phyloP scores from a whole-genome alignment of 306 rosid species.

The Cicer judaicum region DNA sequence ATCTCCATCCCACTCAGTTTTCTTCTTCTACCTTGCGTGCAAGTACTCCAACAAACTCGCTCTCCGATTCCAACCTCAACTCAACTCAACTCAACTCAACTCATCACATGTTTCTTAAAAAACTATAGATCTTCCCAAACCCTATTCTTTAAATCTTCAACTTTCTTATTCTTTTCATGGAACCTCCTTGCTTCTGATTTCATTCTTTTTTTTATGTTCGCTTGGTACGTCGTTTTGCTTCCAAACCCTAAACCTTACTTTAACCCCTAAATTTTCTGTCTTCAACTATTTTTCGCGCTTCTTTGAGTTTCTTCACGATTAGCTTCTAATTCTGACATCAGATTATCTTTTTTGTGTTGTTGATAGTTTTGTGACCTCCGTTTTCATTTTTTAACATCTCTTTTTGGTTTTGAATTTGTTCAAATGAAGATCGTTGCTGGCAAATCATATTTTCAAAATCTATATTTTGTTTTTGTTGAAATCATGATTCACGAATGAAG shows the following conservation, averaged over 20 bases:
- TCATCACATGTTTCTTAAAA: background rate
- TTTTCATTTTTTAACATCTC: background rate
- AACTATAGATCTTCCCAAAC: constrained; percentile 51
- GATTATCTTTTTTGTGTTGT: constrained; percentile 13
- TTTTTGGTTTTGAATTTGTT: constrained; percentile 24
- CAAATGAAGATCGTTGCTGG: constrained; percentile 41
- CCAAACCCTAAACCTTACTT: constrained; percentile 54
- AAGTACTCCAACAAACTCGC: constrained; percentile 46
- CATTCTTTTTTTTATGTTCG: constrained; percentile 31
- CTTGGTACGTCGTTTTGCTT: constrained; percentile 55
- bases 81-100: background rate
- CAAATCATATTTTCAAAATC: constrained; percentile 39
- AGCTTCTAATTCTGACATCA: constrained; percentile 41
- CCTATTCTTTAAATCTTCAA: constrained; percentile 45
- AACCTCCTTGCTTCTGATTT: constrained; percentile 59
- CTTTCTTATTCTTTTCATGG: constrained; percentile 51
- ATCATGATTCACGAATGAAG: constrained; percentile 13
- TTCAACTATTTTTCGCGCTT: constrained; percentile 1
- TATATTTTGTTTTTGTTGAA: background rate
- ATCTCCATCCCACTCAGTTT: background rate
- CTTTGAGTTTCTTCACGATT: constrained; percentile 7
- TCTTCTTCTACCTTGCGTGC: constrained; percentile 36
- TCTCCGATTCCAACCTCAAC: constrained; percentile 42
- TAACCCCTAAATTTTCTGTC: background rate
- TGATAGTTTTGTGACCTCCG: constrained; percentile 37